A percentile compares a stretch with the other conserved stretches of the same genome.
These are phyloP conservation scores for Lipomyces mesembrius DNA, from an alignment of 805 yeast genomes.

Conservation along the genomic window DNA sequence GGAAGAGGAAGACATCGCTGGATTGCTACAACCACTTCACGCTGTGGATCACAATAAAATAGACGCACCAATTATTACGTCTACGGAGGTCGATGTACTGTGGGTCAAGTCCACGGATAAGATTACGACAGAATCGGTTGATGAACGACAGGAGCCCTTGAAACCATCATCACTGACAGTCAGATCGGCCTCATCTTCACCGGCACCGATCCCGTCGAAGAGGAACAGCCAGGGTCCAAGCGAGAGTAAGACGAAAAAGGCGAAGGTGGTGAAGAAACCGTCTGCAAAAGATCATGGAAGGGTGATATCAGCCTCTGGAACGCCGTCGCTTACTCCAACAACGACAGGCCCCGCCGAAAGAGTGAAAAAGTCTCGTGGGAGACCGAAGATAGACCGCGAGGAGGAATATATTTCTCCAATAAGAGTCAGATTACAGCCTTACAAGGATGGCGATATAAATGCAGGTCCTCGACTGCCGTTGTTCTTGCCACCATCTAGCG, in stretches of 20 bases:
- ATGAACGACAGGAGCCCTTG: neutral
- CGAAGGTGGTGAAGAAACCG: conserved; percentile 15
- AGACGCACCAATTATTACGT: neutral
- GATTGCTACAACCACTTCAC: neutral
- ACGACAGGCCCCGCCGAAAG: conserved; percentile 8
- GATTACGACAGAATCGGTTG: neutral
- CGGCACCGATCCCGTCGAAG: neutral
- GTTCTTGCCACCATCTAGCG: conserved; percentile 11
- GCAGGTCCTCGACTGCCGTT: conserved; percentile 33
- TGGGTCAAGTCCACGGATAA: neutral
- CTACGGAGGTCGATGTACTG: neutral
- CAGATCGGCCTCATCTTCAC: neutral
- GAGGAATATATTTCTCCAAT: conserved; percentile 27
- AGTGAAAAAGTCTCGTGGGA: conserved; percentile 15
- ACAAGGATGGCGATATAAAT: conserved; percentile 30
- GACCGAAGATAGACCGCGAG: neutral
- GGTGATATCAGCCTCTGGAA: neutral
- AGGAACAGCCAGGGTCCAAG: neutral
- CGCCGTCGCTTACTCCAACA: conserved; percentile 3
- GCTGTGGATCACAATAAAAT: neutral
- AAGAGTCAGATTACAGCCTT: conserved; percentile 33
- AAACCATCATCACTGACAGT: neutral
- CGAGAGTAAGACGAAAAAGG: conserved; percentile 10
- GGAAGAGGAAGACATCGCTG: conserved; percentile 5
- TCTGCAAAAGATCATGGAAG: conserved; percentile 14